These are phyloP conservation scores for Xylaria longipes DNA, from an alignment of 495 filamentous ascomycete genomes.

Conservation along the genomic window DNA sequence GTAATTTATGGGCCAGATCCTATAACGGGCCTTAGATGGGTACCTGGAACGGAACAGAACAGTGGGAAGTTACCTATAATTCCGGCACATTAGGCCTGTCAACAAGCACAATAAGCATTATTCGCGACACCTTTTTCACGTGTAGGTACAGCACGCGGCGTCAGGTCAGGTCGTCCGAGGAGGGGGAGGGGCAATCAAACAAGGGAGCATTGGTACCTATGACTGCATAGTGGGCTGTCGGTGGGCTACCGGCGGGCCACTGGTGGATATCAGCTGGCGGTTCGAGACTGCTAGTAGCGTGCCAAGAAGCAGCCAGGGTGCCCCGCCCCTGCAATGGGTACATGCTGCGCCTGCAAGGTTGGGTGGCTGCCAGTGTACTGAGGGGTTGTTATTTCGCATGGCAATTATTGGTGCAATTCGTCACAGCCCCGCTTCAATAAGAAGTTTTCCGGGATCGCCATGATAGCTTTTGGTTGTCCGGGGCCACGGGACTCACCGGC, in stretches of 20 bases:
- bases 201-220: conserved; percentile 15
- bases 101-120: not conserved
- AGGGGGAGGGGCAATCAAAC: conserved; percentile 25
- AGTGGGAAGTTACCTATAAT: conserved; percentile 1
- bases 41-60: not conserved
- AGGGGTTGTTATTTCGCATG: conserved; percentile 18
- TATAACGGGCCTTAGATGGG: not conserved
- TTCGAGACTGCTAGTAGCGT: conserved; percentile 15
- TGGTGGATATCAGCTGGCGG: conserved; percentile 9
- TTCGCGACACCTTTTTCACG: conserved; percentile 18
- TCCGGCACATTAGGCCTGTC: not conserved
- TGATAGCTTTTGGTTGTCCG: not conserved
- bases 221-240: conserved; percentile 18
- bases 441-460: conserved; percentile 13
- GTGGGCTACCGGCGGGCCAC: not conserved
- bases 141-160: not conserved
- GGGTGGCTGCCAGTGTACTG: conserved; percentile 12
- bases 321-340: not conserved
- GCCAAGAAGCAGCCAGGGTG: not conserved
- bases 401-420: conserved; percentile 19
- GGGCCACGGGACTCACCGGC: not conserved
- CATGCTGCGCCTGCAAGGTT: not conserved
- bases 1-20: conserved; percentile 3
- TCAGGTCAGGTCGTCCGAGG: conserved; percentile 12
- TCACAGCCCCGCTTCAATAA: conserved; percentile 14